Conservation (phyloP, 306 rosid genomes). For the Casuarina glauca region DNA sequence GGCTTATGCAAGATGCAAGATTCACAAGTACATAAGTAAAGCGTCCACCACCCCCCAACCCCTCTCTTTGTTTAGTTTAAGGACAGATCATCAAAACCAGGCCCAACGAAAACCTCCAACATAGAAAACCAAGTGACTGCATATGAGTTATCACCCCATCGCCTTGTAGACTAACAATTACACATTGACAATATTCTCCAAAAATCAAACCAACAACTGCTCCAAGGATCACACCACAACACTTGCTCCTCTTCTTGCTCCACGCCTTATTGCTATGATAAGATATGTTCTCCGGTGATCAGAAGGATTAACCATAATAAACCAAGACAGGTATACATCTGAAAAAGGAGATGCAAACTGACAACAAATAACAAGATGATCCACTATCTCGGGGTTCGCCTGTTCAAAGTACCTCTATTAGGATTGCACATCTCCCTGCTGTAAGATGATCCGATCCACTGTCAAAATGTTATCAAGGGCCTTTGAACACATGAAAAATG, state of each 20-base stretch:
- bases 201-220: slow-evolving; percentile 48
- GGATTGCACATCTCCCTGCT: slow-evolving; percentile 57
- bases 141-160: slow-evolving; percentile 27
- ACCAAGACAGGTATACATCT: slow-evolving; percentile 64
- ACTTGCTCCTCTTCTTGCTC: slow-evolving; percentile 63
- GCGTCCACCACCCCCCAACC: not conserved
- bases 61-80: not conserved
- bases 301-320: slow-evolving; percentile 64
- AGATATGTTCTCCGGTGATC: slow-evolving; percentile 44
- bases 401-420: slow-evolving; percentile 54
- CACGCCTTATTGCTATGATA: slow-evolving; percentile 53
- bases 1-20: not conserved
- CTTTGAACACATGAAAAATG: slow-evolving; percentile 34
- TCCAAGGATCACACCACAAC: slow-evolving; percentile 55
- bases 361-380: slow-evolving; percentile 55
- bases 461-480: slow-evolving; percentile 56
- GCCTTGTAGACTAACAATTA: slow-evolving; percentile 33
- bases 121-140: slow-evolving; percentile 34
- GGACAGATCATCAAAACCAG: slow-evolving; percentile 7
- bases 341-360: slow-evolving; percentile 47
- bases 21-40: slow-evolving; percentile 3
- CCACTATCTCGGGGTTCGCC: slow-evolving; percentile 66
- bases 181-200: slow-evolving; percentile 37
- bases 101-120: slow-evolving; percentile 32
- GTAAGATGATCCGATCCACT: slow-evolving; percentile 64